phyloP scores from a whole-genome alignment of 352 stramenopile genomes.

The Phytophthora cryptogea region DNA sequence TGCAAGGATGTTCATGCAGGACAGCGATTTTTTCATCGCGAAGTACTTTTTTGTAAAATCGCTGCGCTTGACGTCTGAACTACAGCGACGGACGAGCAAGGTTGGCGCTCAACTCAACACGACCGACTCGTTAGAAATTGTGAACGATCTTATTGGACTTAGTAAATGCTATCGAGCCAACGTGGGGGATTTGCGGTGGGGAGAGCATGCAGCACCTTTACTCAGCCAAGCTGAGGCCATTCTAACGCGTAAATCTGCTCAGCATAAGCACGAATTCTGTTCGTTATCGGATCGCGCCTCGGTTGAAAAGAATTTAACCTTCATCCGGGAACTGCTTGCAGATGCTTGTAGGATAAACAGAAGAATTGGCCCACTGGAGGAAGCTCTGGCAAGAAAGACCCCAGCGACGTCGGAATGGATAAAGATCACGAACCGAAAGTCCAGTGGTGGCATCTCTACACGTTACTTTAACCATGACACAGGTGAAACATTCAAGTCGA shows the following conservation, averaged over 20 bases:
- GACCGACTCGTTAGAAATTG: conserved; percentile 19
- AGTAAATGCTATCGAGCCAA: conserved; percentile 48
- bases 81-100: conserved; percentile 23
- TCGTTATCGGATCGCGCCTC: conserved; percentile 4
- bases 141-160: conserved; percentile 42
- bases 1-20: conserved; percentile 36
- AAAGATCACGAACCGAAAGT: conserved; percentile 28
- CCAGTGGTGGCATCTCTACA: conserved; percentile 1
- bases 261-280: conserved; percentile 14
- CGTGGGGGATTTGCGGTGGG: conserved; percentile 21
- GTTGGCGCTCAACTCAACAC: conserved; percentile 17
- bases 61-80: conserved; percentile 20
- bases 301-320: conserved; percentile 26
- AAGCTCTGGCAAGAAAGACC: conserved; percentile 36
- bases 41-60: conserved; percentile 53
- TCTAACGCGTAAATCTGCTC: conserved; percentile 18
- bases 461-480: conserved; percentile 78
- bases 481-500: conserved; percentile 31
- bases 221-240: conserved; percentile 28
- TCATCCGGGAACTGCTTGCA: conserved; percentile 16
- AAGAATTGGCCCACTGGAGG: conserved; percentile 26
- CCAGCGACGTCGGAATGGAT: conserved; percentile 69
- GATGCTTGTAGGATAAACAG: conserved; percentile 6
- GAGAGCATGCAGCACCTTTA: conserved; percentile 19
- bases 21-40: conserved; percentile 53